Base-by-base conservation (phyloP, 495 filamentous ascomycete genomes). In the Aspergillus cavernicola region DNA sequence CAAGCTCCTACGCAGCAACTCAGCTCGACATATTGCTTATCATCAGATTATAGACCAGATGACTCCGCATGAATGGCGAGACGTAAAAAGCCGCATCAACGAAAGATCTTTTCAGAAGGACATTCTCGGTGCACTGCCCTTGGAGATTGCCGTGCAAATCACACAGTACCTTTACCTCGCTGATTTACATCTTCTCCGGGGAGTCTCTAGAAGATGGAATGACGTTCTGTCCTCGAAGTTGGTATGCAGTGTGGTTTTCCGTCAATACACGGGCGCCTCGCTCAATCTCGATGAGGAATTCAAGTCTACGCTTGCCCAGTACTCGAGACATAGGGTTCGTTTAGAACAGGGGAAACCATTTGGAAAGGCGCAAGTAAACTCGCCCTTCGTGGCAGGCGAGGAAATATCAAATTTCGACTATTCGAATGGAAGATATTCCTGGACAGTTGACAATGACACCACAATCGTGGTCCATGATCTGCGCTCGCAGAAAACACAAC, bases 161-260 rank as follows among this genome's bases (percentile, higher is more conserved):
- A 47, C 47, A 7, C 39, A 54, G 10, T 54, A 65, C 44, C 29
- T 74, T 16, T 31, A 49, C 24, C 15, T 72, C 1, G 20, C 29
- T 6, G 68, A 74, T 20, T 4, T 69, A 22, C 15, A 71, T 36
- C 16, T 53, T 8, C 53, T 69, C 11, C 64, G 59, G 26, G 63
- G 62, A 44, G 70, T 74, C 24, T 72, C 66, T 3, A 66, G 55
- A 57, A 53, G 44, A 53, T 74, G 71, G 71, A 26, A 61, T 9
- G 16, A 55, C 18, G 20, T 68, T 6, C 53, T 74, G 8, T 66
- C 66, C n/a, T 69, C 65, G 0, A 40, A 52, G 4, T 6, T 44
- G 8, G 48, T 63, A 43, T 58, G 59, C 19, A 26, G 37, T 24
- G 35, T 55, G 8, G 50, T 60, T 7, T 47, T 59, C 52, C 52